phyloP scores from a whole-genome alignment of 2,329 filamentous ascomycete genomes.

The Trichoderma breve region DNA sequence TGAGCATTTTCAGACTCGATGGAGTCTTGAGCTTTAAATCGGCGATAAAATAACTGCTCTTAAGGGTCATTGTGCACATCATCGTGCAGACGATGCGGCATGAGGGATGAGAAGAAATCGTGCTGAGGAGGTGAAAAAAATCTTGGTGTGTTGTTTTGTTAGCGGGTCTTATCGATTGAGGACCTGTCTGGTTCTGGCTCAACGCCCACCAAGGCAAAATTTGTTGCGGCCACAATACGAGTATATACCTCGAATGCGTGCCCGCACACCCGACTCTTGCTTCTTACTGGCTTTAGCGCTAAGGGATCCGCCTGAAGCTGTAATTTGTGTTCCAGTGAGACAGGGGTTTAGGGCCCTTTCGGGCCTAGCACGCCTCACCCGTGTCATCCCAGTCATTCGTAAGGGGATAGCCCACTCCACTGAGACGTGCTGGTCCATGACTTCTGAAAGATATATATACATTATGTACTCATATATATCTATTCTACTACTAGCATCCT shows the following conservation, averaged over 20 bases:
- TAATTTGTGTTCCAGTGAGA: no score
- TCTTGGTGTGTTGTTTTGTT: not conserved
- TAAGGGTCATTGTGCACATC: no score
- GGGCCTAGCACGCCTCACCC: no score
- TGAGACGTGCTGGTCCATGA: no score
- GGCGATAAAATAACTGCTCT: no score
- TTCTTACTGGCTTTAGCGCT: not conserved
- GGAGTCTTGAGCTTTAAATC: not conserved
- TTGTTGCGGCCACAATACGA: conserved; percentile 29
- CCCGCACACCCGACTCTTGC: conserved; percentile 24
- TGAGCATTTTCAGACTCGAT: not conserved
- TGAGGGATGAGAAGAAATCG: not conserved
- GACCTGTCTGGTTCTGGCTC: conserved; percentile 9
- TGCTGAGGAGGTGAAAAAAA: not conserved
- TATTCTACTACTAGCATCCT: no score
- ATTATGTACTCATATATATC: no score
- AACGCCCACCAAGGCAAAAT: conserved; percentile 27
- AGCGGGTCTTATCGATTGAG: not conserved
- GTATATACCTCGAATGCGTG: conserved; percentile 35
- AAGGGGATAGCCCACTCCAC: no score
- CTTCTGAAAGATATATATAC: no score
- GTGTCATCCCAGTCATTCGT: no score
- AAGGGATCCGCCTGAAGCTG: no score
- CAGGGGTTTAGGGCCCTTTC: no score
- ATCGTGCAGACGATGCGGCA: not conserved